Percentiles rank a stretch among this genome's conserved stretches.
These are phyloP conservation scores for Oenanthe sinensis DNA, from an alignment of 129 eudicot species.

Conservation along the genomic window DNA sequence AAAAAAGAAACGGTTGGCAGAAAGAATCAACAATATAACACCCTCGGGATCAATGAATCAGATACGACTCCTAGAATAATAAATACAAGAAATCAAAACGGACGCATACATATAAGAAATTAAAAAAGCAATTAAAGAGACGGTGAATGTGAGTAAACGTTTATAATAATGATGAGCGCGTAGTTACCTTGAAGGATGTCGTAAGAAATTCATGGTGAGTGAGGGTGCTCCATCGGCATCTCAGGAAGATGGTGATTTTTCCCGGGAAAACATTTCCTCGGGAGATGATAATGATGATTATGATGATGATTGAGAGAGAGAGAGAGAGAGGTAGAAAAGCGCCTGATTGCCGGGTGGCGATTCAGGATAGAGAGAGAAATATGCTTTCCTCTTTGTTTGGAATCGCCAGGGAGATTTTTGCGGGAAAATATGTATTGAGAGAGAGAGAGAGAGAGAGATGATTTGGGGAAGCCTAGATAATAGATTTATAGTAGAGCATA, in stretches of 20 bases:
- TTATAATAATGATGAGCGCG: background rate
- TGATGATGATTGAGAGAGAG: background rate
- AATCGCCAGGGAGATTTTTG: conserved; percentile 10
- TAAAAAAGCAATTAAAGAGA: background rate
- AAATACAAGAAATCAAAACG: background rate
- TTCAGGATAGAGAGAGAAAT: background rate
- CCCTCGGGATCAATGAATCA: conserved; percentile 4
- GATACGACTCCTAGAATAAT: background rate
- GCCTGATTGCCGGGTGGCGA: background rate
- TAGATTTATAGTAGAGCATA: background rate
- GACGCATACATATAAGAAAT: background rate
- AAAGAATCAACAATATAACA: background rate
- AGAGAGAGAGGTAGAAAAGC: background rate
- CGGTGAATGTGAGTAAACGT: background rate
- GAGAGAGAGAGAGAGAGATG: background rate
- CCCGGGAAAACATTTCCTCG: conserved; percentile 24
- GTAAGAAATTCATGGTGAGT: background rate
- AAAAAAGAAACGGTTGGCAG: background rate
- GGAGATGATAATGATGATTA: conserved; percentile 5
- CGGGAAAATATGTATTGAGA: background rate
- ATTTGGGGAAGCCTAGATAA: conserved; percentile 12
- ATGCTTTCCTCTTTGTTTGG: background rate
- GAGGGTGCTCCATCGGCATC: conserved; percentile 15
- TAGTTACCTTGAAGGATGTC: background rate
- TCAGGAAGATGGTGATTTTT: conserved; percentile 22